phyloP scores from a whole-genome alignment of 345 rosid genomes.

The Excoecaria cochinchinensis region DNA sequence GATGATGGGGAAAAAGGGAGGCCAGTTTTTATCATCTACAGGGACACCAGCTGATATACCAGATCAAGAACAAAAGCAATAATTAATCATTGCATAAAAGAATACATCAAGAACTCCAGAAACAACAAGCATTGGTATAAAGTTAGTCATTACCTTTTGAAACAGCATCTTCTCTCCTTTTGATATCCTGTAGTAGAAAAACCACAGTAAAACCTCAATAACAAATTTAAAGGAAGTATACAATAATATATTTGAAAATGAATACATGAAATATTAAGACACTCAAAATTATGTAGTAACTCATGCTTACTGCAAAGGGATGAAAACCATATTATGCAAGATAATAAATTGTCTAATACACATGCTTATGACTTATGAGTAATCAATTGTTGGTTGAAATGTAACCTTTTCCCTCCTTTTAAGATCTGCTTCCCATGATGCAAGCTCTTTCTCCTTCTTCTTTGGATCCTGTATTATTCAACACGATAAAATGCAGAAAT shows the following conservation, averaged over 20 bases:
- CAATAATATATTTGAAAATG: not conserved
- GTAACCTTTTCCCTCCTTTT: conserved; percentile 54
- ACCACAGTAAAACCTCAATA: conserved; percentile 18
- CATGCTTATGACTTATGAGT: not conserved
- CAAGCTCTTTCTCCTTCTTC: conserved; percentile 73
- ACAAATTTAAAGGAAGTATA: not conserved
- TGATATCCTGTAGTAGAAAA: conserved; percentile 54
- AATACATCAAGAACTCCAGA: not conserved
- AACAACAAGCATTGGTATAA: not conserved
- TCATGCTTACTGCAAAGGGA: not conserved
- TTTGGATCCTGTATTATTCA: conserved; percentile 33
- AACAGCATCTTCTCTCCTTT: conserved; percentile 75
- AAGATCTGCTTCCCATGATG: conserved; percentile 91
- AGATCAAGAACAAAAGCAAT: not conserved
- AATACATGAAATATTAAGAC: not conserved
- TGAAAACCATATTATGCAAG: not conserved
- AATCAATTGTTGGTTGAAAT: not conserved
- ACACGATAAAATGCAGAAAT: conserved; percentile 19
- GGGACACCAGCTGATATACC: conserved; percentile 68
- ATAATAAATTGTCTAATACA: not conserved
- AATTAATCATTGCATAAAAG: not conserved
- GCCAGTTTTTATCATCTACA: conserved; percentile 81
- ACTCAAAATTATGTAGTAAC: not conserved
- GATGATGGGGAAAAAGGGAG: conserved; percentile 89
- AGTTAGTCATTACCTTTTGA: conserved; percentile 40